Conservation (phyloP, 495 filamentous ascomycete genomes). For the Penicillium mononematosum region DNA sequence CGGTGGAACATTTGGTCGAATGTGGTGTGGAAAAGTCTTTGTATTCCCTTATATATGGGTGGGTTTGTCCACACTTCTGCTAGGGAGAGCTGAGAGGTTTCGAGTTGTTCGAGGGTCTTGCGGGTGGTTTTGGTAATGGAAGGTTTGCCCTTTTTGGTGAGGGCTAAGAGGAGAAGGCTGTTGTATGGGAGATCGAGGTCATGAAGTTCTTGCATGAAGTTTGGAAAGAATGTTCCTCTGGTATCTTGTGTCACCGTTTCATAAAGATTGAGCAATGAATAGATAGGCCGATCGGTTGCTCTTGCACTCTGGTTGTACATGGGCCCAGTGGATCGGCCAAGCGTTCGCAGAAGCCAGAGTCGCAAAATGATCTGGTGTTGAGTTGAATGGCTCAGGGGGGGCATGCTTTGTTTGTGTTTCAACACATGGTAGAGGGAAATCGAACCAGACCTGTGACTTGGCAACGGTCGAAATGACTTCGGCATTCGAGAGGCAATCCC, state of each 20-base stretch:
- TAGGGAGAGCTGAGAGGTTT: conserved; percentile 32
- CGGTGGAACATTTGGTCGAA: conserved; percentile 36
- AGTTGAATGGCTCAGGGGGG: conserved; percentile 6
- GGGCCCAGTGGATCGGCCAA: conserved; percentile 28
- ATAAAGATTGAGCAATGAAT: conserved; percentile 35
- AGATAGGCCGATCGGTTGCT: conserved; percentile 27
- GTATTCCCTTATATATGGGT: conserved; percentile 28
- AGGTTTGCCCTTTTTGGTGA: conserved; percentile 29
- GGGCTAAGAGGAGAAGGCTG: conserved; percentile 31
- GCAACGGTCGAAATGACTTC: conserved; percentile 24
- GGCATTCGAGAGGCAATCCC: conserved; percentile 28
- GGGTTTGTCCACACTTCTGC: conserved; percentile 32
- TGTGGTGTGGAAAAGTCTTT: conserved; percentile 24
- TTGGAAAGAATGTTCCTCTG: conserved; percentile 28
- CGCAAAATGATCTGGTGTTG: conserved; percentile 36
- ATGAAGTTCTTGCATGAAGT: conserved; percentile 33
- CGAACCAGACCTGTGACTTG: conserved; percentile 29
- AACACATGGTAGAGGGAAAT: conserved; percentile 19
- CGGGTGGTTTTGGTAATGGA: conserved; percentile 26
- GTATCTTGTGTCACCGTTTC: conserved; percentile 14
- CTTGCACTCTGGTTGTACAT: conserved; percentile 21
- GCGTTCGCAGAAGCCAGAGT: conserved; percentile 38
- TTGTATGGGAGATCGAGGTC: conserved; percentile 36
- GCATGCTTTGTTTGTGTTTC: background rate
- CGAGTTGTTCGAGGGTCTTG: conserved; percentile 30